phyloP scores from a whole-genome alignment of 75 land plant genomes.

The Selaginella tamariscina region DNA sequence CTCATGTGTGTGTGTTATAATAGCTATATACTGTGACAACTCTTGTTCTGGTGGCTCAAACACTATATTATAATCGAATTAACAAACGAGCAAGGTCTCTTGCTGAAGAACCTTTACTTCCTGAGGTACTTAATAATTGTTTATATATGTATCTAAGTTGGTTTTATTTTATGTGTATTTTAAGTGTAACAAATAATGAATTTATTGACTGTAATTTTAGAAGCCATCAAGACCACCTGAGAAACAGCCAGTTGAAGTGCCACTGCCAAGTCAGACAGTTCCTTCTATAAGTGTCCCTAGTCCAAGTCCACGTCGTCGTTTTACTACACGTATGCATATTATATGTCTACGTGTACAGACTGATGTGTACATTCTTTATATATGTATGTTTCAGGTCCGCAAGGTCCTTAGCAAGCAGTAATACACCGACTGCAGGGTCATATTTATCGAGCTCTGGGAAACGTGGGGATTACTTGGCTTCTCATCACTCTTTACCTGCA shows the following conservation, averaged over 20 bases:
- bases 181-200: not conserved
- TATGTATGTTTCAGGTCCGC: slow-evolving; percentile 48
- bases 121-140: not conserved
- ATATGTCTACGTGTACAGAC: not conserved
- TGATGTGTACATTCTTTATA: not conserved
- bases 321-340: not conserved
- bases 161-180: not conserved
- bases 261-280: not conserved
- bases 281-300: not conserved
- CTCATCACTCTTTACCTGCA: not conserved
- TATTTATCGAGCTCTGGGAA: slow-evolving; percentile 14
- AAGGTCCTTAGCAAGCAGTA: slow-evolving; percentile 54
- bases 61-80: slow-evolving; percentile 37
- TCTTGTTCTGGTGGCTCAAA: slow-evolving; percentile 40
- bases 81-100: not conserved
- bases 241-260: not conserved
- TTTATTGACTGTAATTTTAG: not conserved
- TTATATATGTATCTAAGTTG: too few species aligned
- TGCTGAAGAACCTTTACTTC: not conserved
- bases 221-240: not conserved
- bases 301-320: not conserved
- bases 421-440: slow-evolving; percentile 42
- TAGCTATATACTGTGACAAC: slow-evolving; percentile 72
- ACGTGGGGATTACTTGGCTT: not conserved
- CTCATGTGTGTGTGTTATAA: not conserved